A percentile compares a stretch with the other conserved stretches of the same genome.
Conservation (phyloP, 225 moss, liverwort and hornwort genomes). For the Sphagnum tenellum region DNA sequence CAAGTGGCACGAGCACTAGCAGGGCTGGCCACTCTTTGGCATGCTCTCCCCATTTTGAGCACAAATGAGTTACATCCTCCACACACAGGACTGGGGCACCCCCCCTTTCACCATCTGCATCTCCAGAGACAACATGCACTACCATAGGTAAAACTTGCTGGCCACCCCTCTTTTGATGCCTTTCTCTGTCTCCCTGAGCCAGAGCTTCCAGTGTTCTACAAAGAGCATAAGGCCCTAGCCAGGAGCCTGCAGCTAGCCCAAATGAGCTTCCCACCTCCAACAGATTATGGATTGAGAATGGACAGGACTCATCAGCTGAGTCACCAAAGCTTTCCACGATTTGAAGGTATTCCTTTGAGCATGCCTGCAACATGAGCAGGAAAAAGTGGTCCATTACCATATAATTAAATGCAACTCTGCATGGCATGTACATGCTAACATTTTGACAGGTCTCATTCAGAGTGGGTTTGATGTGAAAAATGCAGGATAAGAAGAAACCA, state of each 20-base stretch:
- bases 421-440: too few relatives aligned
- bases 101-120: slow-evolving; percentile 97
- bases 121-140: slow-evolving; percentile 92
- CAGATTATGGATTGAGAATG: slow-evolving; percentile 83
- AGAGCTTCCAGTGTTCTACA: slow-evolving; percentile 92
- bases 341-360: slow-evolving; percentile 64
- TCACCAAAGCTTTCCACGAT: slow-evolving; percentile 92
- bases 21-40: slow-evolving; percentile 75
- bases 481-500: too few relatives aligned
- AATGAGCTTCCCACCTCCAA: slow-evolving; percentile 65
- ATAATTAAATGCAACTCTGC: too few relatives aligned
- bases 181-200: slow-evolving; percentile 50
- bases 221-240: slow-evolving; percentile 95
- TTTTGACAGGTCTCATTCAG: too few relatives aligned
- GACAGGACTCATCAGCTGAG: slow-evolving; percentile 39
- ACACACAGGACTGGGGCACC: slow-evolving; percentile 94
- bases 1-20: slow-evolving; percentile 88
- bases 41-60: slow-evolving; percentile 64
- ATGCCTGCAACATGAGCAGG: slow-evolving; percentile 44
- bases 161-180: slow-evolving; percentile 35
- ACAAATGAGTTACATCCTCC: slow-evolving; percentile 73
- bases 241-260: slow-evolving; percentile 79
- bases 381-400: too few relatives aligned
- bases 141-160: slow-evolving; percentile 77
- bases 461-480: too few relatives aligned